phyloP scores from a whole-genome alignment of 495 filamentous ascomycete genomes.

The Emericellopsis terricola region DNA sequence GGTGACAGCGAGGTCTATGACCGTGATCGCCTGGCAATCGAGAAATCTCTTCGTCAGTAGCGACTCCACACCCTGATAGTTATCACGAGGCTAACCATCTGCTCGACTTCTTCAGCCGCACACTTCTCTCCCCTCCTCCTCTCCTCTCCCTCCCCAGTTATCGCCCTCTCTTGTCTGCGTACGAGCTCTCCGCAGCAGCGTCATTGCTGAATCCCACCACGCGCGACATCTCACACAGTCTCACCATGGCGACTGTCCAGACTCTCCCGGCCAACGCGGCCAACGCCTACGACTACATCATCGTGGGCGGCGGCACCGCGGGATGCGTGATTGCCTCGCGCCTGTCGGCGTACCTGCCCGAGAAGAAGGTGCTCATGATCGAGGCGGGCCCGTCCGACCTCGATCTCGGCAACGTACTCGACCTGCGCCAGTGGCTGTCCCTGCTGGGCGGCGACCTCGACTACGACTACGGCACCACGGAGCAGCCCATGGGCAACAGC shows the following conservation, averaged over 20 bases:
- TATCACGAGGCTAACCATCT: background rate
- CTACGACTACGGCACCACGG: conserved; percentile 72
- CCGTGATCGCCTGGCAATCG: no score
- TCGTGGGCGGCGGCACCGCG: conserved; percentile 70
- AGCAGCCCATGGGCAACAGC: conserved; percentile 55
- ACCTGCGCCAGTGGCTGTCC: conserved; percentile 63
- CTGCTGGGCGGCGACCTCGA: conserved; percentile 67
- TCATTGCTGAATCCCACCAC: no score
- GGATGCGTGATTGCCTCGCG: conserved; percentile 61
- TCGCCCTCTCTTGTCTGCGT: background rate
- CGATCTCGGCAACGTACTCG: conserved; percentile 32
- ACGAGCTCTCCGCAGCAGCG: background rate
- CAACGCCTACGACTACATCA: conserved; percentile 46
- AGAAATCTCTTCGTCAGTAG: no score
- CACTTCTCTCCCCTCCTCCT: background rate
- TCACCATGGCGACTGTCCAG: conserved; percentile 28
- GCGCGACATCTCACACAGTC: no score
- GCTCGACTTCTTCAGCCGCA: background rate
- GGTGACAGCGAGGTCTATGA: no score
- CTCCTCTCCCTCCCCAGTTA: background rate
- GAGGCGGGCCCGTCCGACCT: conserved; percentile 39
- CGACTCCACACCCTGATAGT: no score
- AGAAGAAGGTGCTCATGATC: conserved; percentile 45
- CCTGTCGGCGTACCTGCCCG: conserved; percentile 42
- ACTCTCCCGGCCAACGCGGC: conserved; percentile 2